Evolutionary conservation across 768 basidiomycete genomes (phyloP), one percentile per base, ranked within the genome.

Genomic region (Mycena crocata): DNA sequence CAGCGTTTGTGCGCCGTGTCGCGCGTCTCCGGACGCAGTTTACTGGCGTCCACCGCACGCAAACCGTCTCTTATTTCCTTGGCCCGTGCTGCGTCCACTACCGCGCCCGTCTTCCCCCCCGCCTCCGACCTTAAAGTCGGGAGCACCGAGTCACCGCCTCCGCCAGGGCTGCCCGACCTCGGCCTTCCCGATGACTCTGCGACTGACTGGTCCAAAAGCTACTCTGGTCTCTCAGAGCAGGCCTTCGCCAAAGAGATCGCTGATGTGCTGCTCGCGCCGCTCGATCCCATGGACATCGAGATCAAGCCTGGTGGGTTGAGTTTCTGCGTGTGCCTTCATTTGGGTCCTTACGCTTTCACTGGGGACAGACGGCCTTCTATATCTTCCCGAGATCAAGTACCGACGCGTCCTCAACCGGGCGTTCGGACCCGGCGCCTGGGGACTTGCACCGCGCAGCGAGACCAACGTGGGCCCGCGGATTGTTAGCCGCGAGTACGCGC

Each of bases 351-450:
- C 31, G n/a, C 19, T 17, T 50, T 32, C 1, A 6, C 21, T 44
- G 23, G 24, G 3, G n/a, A n/a, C 31, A 97, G 97, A 98, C 71
- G 97, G 97, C 6, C 84, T 99, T 44, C 80, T 98, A 14, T 99
- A 98, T 79, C 89, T 99, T 9, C 97, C 97, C 23, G 97, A 98
- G 79, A 99, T 98, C 73, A 97, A 98, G 76, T 99, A 98, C 74
- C 87, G 97, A 21, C 88, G 97, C 26, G 89, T 94, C 35, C 80
- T 98, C 50, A 98, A 98, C 82, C 90, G 86, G 71, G 95, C 97
- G 0, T 98, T 99, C 73, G 96, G 97, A 14, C 97, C 97, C 23
- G 97, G 97, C 9, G 96, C 91, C 7, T 98, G 97, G 97, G 97
- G 97, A 14, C 87, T 98, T 48, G 97, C 96, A 15, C 97, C 97